These are phyloP conservation scores for Gentiana macrophylla DNA, from an alignment of 257 asterid genomes.

Conservation along the genomic window DNA sequence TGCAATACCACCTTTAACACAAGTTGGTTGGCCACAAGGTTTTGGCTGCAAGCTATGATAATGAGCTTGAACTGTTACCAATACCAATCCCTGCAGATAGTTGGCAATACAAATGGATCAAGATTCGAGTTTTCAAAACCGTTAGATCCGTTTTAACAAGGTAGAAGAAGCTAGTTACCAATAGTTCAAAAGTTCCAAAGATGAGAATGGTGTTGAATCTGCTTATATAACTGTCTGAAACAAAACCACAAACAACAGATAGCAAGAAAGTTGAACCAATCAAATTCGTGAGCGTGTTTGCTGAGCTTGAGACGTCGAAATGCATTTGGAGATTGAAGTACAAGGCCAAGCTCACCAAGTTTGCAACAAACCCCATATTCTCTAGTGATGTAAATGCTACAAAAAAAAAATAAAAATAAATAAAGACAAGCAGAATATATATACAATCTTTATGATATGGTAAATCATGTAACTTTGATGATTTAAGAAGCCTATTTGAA, in stretches of 20 bases:
- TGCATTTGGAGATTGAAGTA: constrained; percentile 38
- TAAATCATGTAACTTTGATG: too few species aligned
- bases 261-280: constrained; percentile 84
- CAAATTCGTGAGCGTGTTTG: constrained; percentile 64
- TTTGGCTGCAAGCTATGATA: constrained; percentile 41
- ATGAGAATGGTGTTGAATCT: constrained; percentile 47
- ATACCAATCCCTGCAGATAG: constrained; percentile 40
- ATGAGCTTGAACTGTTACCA: constrained; percentile 79
- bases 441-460: too few species aligned
- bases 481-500: too few species aligned
- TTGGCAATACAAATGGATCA: too few species aligned
- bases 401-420: neutral
- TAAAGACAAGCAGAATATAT: neutral
- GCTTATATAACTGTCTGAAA: constrained; percentile 60
- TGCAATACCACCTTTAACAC: constrained; percentile 44
- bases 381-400: constrained; percentile 51
- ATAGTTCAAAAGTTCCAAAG: constrained; percentile 47
- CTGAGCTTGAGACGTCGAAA: constrained; percentile 36
- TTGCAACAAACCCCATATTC: constrained; percentile 61
- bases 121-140: too few species aligned
- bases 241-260: constrained; percentile 57
- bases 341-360: constrained; percentile 59
- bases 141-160: too few species aligned
- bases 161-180: constrained; percentile 18
- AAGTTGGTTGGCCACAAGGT: constrained; percentile 40